Evolutionary conservation across 208 protist species (phyloP), one percentile per base, ranked within the genome.

Genomic region (Sergeia podlipaevii): DNA sequence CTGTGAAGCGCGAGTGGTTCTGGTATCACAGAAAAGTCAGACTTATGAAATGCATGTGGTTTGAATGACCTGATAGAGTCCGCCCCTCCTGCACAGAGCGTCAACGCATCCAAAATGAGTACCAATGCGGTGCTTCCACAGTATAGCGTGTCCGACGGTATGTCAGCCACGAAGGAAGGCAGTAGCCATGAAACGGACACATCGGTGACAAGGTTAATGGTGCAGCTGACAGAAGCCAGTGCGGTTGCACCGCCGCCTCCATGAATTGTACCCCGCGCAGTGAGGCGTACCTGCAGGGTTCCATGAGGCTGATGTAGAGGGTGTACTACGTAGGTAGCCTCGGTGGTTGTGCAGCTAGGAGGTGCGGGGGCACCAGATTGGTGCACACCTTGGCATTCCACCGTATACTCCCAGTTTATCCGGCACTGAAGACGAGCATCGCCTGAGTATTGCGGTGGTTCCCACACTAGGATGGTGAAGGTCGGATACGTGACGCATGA

Each of bases 91-190:
- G 50, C 28, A 34, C 55, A 68, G 24, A 89, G 62, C 44, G 80
- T 63, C 27, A 89, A 65, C 0, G 47, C 76, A 46, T 89, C 80
- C 60, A 80, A 82, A 20, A 89, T 66, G 54, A 56, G 75, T 2
- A 32, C 37, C 50, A 10, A 5, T 11, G 17, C 1, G 30, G 5
- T 63, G 26, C 17, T 65, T 24, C 77, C 76, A 82, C 13, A 70
- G 80, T 60, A 72, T 70, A n/a, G n/a, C n/a, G n/a, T n/a, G n/a
- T n/a, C n/a, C n/a, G n/a, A n/a, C 1, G 18, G 1, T 21, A 60
- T 15, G 21, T 17, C 29, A 4, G 32, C n/a, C n/a, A n/a, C n/a
- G n/a, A n/a, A n/a, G n/a, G n/a, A n/a, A n/a, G n/a, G n/a, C n/a
- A n/a, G n/a, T 8, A 17, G 18, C 56, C n/a, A 47, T 11, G 52